Percentiles rank a stretch among this genome's conserved stretches.
Evolutionary conservation across 208 protist species (phyloP).

Genomic region (Trypanosomatidae sp.): DNA sequence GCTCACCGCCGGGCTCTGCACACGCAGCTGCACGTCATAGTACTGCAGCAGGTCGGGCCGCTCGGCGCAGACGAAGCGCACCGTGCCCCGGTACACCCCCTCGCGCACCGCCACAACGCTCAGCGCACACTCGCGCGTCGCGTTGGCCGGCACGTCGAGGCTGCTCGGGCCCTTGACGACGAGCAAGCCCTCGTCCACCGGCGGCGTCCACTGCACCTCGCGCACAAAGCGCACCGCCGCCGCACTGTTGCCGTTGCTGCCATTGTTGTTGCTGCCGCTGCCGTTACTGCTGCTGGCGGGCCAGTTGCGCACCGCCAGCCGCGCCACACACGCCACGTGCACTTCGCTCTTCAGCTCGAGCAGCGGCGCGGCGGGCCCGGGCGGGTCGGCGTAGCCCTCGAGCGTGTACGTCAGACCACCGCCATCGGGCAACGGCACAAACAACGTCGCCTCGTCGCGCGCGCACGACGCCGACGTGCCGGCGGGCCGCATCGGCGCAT

Average conservation of each 20-base stretch:
- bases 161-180: constrained; percentile 21
- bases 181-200: constrained; percentile 36
- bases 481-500: constrained; percentile 78
- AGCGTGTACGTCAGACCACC: constrained; percentile 66
- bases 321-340: constrained; percentile 1
- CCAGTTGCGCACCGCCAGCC: constrained; percentile 13
- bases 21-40: constrained; percentile 61
- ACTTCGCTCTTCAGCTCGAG: constrained; percentile 27
- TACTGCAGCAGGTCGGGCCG: constrained; percentile 82
- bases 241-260: too few relatives aligned
- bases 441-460: constrained; percentile 72
- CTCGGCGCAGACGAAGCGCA: constrained; percentile 39
- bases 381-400: constrained; percentile 40
- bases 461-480: not conserved
- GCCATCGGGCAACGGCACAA: constrained; percentile 90
- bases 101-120: constrained; percentile 75
- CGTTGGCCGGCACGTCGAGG: constrained; percentile 81
- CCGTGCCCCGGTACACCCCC: constrained; percentile 46
- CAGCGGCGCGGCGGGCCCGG: constrained; percentile 29
- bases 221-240: constrained; percentile 75
- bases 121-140: constrained; percentile 52
- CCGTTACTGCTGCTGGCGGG: too few relatives aligned
- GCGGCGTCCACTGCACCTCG: constrained; percentile 50
- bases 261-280: too few relatives aligned
- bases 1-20: constrained; percentile 11